Conservation (phyloP, 1,139 yeast genomes). For the Geotrichum siamense region DNA sequence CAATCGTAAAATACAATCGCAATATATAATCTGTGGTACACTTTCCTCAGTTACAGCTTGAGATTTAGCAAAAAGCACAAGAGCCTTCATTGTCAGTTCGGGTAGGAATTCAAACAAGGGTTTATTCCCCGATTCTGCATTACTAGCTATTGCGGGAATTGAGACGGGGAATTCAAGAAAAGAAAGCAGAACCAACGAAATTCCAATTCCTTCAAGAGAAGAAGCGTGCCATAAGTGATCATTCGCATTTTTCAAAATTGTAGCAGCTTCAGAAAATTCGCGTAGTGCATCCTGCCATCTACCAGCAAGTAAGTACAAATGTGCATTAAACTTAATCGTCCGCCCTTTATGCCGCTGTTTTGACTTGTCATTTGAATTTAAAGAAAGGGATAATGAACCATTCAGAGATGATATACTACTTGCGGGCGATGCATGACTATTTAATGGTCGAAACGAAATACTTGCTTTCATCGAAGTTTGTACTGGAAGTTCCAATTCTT, state of each 20-base stretch:
- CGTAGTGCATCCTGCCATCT: slow-evolving; percentile 61
- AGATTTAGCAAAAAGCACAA: slow-evolving; percentile 55
- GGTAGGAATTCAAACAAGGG: slow-evolving; percentile 46
- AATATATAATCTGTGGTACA: slow-evolving; percentile 75
- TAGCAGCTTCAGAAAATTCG: slow-evolving; percentile 65
- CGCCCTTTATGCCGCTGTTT: slow-evolving; percentile 60
- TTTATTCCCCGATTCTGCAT: slow-evolving; percentile 19
- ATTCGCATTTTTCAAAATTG: slow-evolving; percentile 50
- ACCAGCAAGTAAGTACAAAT: slow-evolving; percentile 74
- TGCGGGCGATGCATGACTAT: slow-evolving; percentile 14
- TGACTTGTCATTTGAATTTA: slow-evolving; percentile 42
- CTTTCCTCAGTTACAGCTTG: slow-evolving; percentile 58
- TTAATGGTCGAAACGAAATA: slow-evolving; percentile 12
- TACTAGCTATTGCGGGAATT: slow-evolving; percentile 45
- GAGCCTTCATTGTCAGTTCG: slow-evolving; percentile 43
- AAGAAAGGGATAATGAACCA: slow-evolving; percentile 33
- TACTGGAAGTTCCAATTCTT: slow-evolving; percentile 26
- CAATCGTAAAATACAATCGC: slow-evolving; percentile 62
- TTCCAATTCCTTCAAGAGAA: slow-evolving; percentile 71
- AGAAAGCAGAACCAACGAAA: slow-evolving; percentile 55
- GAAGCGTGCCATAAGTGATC: slow-evolving; percentile 88
- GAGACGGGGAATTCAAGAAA: slow-evolving; percentile 54
- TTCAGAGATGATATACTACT: slow-evolving; percentile 21
- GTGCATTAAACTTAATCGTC: slow-evolving; percentile 66
- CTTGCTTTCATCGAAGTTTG: slow-evolving; percentile 7